Evolutionary conservation across 2,329 filamentous ascomycete species (phyloP).

Genomic region (Xylariaceae sp.): DNA sequence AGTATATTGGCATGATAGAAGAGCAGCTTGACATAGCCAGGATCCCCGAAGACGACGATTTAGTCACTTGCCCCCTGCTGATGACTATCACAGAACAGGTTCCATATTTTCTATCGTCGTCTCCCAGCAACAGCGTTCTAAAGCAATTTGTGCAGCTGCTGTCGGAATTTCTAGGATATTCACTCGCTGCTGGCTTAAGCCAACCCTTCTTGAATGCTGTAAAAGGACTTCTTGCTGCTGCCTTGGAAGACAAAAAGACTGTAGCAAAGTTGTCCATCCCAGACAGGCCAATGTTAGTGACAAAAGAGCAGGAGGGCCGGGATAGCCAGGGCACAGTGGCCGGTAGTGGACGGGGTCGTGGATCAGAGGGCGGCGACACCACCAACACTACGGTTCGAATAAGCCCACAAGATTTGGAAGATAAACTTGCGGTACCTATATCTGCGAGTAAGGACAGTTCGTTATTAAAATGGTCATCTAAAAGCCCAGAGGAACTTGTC

Average conservation of each 20-base stretch:
- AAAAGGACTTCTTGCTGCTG: slow-evolving; percentile 44
- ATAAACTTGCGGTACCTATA: slow-evolving; percentile 54
- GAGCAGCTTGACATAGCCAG: slow-evolving; percentile 39
- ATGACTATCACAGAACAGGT: slow-evolving; percentile 78
- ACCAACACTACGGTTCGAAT: slow-evolving; percentile 26
- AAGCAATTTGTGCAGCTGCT: slow-evolving; percentile 60
- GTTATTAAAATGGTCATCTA: slow-evolving; percentile 69
- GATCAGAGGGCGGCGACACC: not conserved
- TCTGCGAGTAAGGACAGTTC: slow-evolving; percentile 53
- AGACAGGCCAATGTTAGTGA: slow-evolving; percentile 11
- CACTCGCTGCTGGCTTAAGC: slow-evolving; percentile 56
- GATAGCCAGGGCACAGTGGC: not conserved
- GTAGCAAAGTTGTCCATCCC: slow-evolving; percentile 36
- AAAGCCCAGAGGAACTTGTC: slow-evolving; percentile 76
- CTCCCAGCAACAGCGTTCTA: slow-evolving; percentile 45
- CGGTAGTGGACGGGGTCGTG: not conserved
- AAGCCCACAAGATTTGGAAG: slow-evolving; percentile 50
- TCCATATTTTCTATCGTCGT: slow-evolving; percentile 63
- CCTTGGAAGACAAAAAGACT: slow-evolving; percentile 41
- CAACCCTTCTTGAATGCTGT: slow-evolving; percentile 48
- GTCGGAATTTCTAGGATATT: slow-evolving; percentile 57
- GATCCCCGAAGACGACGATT: slow-evolving; percentile 32
- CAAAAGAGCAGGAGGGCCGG: not conserved
- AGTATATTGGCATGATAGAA: slow-evolving; percentile 73
- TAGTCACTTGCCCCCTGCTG: slow-evolving; percentile 61